Evolutionary conservation across 768 basidiomycete genomes (phyloP).

Genomic region (Rubroboletus pulcherrimus): DNA sequence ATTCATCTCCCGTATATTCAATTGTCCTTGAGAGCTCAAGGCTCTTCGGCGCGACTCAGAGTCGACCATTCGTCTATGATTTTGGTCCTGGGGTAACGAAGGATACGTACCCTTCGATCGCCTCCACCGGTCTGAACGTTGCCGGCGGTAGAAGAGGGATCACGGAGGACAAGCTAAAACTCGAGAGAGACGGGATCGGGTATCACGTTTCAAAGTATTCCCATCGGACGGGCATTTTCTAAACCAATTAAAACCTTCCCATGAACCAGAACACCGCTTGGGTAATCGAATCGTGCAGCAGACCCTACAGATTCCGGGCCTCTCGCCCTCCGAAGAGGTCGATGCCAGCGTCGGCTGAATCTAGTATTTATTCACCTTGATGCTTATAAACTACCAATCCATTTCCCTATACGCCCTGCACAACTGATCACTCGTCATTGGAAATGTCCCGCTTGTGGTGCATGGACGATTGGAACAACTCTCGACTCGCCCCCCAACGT

Average conservation of each 20-base stretch:
- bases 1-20: conserved; percentile 74
- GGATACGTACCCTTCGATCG: conserved; percentile 50
- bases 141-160: conserved; percentile 12
- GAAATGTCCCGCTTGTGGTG: conserved; percentile 2
- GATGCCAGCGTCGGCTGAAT: neutral
- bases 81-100: conserved; percentile 63
- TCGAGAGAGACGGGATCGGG: conserved; percentile 39
- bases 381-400: neutral
- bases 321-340: neutral
- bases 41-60: conserved; percentile 74
- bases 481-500: conserved; percentile 23
- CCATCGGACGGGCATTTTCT: conserved; percentile 25
- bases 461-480: conserved; percentile 24
- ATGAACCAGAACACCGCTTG: neutral
- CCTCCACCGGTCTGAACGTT: conserved; percentile 24
- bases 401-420: neutral
- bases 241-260: neutral
- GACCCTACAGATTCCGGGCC: neutral
- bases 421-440: neutral
- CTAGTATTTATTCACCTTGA: neutral
- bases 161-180: conserved; percentile 22
- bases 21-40: conserved; percentile 73
- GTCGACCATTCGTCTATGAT: conserved; percentile 73
- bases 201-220: conserved; percentile 51
- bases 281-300: neutral